Base-by-base conservation (phyloP, 208 protist species). In the Balamuthia mandrillaris region DNA sequence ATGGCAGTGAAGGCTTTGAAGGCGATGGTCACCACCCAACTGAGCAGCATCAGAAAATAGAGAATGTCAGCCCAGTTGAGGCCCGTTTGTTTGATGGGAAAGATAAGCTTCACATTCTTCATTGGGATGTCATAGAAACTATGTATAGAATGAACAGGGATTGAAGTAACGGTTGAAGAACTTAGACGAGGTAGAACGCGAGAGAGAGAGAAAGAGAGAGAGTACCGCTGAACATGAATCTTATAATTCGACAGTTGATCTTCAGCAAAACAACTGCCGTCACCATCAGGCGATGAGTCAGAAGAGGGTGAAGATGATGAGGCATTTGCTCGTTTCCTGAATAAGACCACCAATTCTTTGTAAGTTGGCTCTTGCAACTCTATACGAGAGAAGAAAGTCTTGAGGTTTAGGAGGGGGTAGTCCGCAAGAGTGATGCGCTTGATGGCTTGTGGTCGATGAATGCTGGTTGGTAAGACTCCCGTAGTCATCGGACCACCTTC, bases 71-170 rank as follows among this genome's bases (percentile, higher is more conserved):
- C 74, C 74, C 47, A 58, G 27, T 81, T 81, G 51, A 45, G 63
- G n/a, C 74, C 51, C 1, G 51, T 41, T 37, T 33, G 9, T 27
- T 81, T 45, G 21, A 65, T 4, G 9, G 74, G 74, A 45, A 81
- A 81, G 24, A 81, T 52, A 31, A 81, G 51, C 24, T 81, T 45
- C 47, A 81, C 29, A 21, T 81, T 81, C 37, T 81, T 81, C 74
- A 81, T 81, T 24, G 74, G 74, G 16, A 81, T 65, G n/a, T 81
- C n/a, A 33, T 81, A 81, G 51, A 65, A 81, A 21, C 72, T 81
- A 51, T 7, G 33, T 7, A 14, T 6, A 51, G 24, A 29, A 18
- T 6, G 49, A 65, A 65, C 33, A 70, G 45, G 31, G 7, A 70
- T 7, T 27, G 45, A 70, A n/a, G 14, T 37, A 3, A 74, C 9